Conservation (phyloP, 176 grass and related monocot species). For the Pontederia paniculata region DNA sequence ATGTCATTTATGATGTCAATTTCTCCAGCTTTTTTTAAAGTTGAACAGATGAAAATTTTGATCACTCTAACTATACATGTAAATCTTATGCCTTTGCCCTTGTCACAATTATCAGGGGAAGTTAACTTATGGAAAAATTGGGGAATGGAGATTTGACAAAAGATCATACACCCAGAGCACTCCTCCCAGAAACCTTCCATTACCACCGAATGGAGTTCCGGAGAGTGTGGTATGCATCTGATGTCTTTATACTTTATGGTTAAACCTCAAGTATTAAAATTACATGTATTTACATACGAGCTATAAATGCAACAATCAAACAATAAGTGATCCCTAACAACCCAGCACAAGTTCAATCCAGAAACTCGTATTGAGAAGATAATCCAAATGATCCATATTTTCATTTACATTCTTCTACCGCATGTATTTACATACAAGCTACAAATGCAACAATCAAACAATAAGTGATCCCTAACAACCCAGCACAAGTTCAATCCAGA, state of each 20-base stretch:
- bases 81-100: not conserved
- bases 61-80: too few species aligned
- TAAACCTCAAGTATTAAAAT: not conserved
- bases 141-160: slow-evolving; percentile 19
- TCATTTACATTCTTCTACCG: too few species aligned
- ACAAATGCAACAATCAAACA: too few species aligned
- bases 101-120: slow-evolving; percentile 39
- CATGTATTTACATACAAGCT: not conserved
- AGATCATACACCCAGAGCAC: slow-evolving; percentile 49
- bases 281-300: not conserved
- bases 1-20: slow-evolving; percentile 15
- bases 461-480: too few species aligned
- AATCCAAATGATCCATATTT: too few species aligned
- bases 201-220: slow-evolving; percentile 69
- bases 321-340: too few species aligned
- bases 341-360: too few species aligned
- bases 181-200: slow-evolving; percentile 65
- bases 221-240: slow-evolving; percentile 70
- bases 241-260: not conserved
- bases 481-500: too few species aligned
- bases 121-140: slow-evolving; percentile 33
- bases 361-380: too few species aligned
- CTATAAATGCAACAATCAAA: too few species aligned
- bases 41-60: not conserved
- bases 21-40: not conserved